phyloP scores from a whole-genome alignment of 768 basidiomycete species.

The Naganishia friedmannii region DNA sequence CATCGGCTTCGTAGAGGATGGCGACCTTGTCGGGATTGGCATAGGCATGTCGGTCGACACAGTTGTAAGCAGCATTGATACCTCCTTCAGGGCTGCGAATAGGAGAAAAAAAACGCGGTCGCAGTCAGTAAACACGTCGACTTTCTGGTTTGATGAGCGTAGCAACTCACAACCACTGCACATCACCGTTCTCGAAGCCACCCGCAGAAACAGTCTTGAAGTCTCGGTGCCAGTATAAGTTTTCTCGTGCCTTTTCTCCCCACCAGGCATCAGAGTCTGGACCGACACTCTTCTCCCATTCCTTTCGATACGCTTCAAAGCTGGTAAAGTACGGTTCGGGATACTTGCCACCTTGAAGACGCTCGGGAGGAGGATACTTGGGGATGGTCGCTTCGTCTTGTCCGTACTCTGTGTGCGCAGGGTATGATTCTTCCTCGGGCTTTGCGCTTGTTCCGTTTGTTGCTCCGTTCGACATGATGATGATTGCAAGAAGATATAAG shows the following conservation, averaged over 20 bases:
- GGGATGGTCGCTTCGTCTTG: slow-evolving; percentile 37
- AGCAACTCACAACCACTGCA: slow-evolving; percentile 71
- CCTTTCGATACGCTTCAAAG: slow-evolving; percentile 67
- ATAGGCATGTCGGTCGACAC: slow-evolving; percentile 94
- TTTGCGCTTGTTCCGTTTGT: background rate
- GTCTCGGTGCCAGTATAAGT: slow-evolving; percentile 80
- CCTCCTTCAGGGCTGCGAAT: slow-evolving; percentile 70
- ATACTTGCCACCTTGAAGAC: slow-evolving; percentile 61
- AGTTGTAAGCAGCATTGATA: slow-evolving; percentile 92
- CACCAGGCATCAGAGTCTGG: slow-evolving; percentile 80
- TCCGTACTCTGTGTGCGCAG: slow-evolving; percentile 31
- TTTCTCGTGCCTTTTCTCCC: slow-evolving; percentile 71
- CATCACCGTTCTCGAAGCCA: slow-evolving; percentile 76
- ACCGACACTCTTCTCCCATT: slow-evolving; percentile 71
- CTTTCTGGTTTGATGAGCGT: background rate
- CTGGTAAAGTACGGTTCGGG: slow-evolving; percentile 76
- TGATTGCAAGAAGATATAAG: background rate
- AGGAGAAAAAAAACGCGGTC: slow-evolving; percentile 25
- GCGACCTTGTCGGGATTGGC: slow-evolving; percentile 81
- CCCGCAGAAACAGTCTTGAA: slow-evolving; percentile 84
- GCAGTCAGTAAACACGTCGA: background rate
- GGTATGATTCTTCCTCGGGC: slow-evolving; percentile 17
- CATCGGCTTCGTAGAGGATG: slow-evolving; percentile 98
- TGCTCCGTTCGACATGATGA: slow-evolving; percentile 18
- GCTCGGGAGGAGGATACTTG: slow-evolving; percentile 73